Base-by-base conservation (phyloP, 1,284 basidiomycete species). In the Sporisorium iseilematis-ciliati region DNA sequence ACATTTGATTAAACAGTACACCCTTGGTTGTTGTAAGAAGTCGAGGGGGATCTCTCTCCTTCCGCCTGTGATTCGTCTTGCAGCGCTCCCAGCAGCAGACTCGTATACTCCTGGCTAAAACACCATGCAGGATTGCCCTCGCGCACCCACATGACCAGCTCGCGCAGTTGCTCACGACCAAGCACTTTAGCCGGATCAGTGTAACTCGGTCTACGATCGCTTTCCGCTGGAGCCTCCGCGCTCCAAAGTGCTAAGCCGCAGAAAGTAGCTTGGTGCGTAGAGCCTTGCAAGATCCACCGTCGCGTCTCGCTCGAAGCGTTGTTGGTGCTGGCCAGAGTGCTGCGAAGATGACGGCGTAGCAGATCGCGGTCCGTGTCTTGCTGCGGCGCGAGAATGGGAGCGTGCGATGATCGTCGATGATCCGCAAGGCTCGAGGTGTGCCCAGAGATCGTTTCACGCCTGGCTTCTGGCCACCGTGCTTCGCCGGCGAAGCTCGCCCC, bases 211-310 rank as follows among this genome's bases (percentile, higher is more conserved):
- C 23, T 35, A 0, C 18, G 1, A 8, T 21, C 45, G 20, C 12
- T 12, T n/a, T 40, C 23, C 7, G 38, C 25, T 16, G 4, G 1
- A 1, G 18, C 35, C 4, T 50, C 23, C 21, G 23, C 12, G 1
- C n/a, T 23, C 60, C 33, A 59, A 14, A 74, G 61, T 26, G 54
- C 25, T 25, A 69, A 23, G 3, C 71, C 65, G 38, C 71, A 74
- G 26, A 74, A 65, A 0, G 56, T 62, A 1, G 65, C 65, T 10
- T 35, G 42, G 14, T 56, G 54, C 14, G 65, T 74, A 2, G 29
- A 33, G 18, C 71, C 71, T 43, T 62, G 57, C 40, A 74, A 38
- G 40, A 74, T 65, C 71, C 71, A 74, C 25, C 65, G 62, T 8
- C 71, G 65, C 12, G 62, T 69, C 23, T 59, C 62, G 11, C 42